Conservation (phyloP, 2,329 filamentous ascomycete genomes). For the Beauveria medogensis region DNA sequence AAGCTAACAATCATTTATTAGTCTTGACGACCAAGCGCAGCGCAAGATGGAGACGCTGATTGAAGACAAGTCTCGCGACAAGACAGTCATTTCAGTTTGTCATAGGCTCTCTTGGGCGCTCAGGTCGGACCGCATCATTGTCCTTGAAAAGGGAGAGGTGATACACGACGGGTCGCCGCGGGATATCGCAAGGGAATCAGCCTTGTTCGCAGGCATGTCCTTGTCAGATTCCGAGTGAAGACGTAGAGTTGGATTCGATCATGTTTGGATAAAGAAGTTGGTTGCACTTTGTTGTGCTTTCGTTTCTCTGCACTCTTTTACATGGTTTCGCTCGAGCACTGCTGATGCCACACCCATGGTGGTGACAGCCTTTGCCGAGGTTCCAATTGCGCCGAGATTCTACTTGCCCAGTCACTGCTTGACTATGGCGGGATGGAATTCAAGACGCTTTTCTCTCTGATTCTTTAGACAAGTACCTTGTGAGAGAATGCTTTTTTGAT, state of each 20-base stretch:
- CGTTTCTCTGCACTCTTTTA: not conserved
- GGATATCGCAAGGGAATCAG: not conserved
- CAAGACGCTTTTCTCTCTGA: not conserved
- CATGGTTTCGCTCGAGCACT: not conserved
- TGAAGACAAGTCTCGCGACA: not conserved
- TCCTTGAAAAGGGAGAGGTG: not conserved
- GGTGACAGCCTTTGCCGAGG: not conserved
- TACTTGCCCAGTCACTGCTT: not conserved
- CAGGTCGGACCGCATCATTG: slow-evolving; percentile 5
- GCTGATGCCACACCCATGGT: not conserved
- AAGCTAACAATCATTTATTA: not conserved
- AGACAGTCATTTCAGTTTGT: not conserved
- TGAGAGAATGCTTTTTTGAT: not conserved
- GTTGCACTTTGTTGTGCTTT: not conserved
- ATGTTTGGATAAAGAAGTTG: no score
- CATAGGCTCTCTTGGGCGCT: slow-evolving; percentile 1
- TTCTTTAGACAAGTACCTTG: not conserved
- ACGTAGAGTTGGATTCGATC: not conserved
- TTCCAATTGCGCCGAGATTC: not conserved
- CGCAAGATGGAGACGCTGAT: not conserved
- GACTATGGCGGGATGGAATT: not conserved
- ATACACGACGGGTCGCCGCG: not conserved
- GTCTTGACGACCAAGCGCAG: not conserved
- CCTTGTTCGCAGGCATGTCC: not conserved
- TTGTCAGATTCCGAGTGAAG: not conserved